These are phyloP conservation scores for Salicornia ramosissima DNA, from an alignment of 148 eudicot genomes.

Conservation along the genomic window DNA sequence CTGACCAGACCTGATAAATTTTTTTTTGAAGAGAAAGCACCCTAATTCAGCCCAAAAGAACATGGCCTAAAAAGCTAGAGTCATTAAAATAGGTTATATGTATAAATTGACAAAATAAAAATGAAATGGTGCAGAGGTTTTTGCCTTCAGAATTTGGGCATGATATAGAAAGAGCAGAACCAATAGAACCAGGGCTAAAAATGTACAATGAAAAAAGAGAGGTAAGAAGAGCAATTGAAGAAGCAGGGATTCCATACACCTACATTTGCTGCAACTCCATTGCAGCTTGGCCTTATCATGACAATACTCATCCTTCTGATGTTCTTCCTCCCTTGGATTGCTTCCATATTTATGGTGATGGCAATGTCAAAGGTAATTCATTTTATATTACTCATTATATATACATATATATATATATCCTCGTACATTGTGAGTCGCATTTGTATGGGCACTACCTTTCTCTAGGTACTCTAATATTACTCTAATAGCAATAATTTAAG, in stretches of 20 bases:
- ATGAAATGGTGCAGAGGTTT: conserved; percentile 26
- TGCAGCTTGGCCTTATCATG: conserved; percentile 56
- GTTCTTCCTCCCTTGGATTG: conserved; percentile 45
- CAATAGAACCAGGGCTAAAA: conserved; percentile 48
- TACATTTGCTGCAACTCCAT: conserved; percentile 56
- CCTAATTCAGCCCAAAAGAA: no score
- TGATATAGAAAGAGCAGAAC: conserved; percentile 38
- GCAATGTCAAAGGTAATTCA: conserved; percentile 45
- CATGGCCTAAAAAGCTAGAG: no score
- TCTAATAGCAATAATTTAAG: no score
- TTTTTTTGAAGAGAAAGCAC: no score
- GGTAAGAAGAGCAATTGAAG: conserved; percentile 42
- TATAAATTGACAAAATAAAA: no score
- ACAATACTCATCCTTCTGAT: conserved; percentile 54
- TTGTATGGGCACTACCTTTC: no score
- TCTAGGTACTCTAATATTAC: no score
- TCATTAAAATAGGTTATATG: no score
- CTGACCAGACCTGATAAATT: no score
- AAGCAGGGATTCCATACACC: conserved; percentile 40
- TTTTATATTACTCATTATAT: no score
- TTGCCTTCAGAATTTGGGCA: conserved; percentile 34
- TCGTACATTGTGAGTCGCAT: no score
- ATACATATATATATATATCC: no score
- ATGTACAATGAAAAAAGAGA: conserved; percentile 40
- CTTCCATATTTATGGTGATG: conserved; percentile 51